Evolutionary conservation across 768 basidiomycete genomes (phyloP).

Genomic region (Lactarius trivialis): DNA sequence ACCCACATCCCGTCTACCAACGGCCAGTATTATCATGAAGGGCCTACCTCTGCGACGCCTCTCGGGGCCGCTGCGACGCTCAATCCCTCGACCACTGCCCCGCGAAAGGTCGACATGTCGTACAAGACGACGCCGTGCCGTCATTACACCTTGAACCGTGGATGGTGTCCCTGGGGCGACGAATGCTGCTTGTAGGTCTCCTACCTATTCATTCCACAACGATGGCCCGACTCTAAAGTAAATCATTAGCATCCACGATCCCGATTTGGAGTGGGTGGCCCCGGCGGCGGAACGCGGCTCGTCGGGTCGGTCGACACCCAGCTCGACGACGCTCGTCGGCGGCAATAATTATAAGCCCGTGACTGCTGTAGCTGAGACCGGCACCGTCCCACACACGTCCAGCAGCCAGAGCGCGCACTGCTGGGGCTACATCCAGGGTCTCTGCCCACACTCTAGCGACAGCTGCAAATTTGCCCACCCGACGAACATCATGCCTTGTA

Average conservation of each 20-base stretch:
- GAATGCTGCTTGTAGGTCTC: constrained; percentile 10
- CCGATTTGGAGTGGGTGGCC: constrained; percentile 3
- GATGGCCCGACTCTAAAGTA: not conserved
- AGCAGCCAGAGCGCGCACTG: constrained; percentile 14
- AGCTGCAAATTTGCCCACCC: constrained; percentile 8
- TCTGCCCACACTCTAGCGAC: constrained; percentile 3
- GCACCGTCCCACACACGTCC: not conserved
- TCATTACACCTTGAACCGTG: constrained; percentile 9
- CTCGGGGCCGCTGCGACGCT: not conserved
- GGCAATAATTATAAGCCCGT: not conserved
- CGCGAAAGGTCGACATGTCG: constrained; percentile 5
- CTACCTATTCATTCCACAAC: no score
- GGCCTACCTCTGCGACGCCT: not conserved
- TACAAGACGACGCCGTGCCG: constrained; percentile 14
- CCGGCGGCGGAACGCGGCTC: not conserved
- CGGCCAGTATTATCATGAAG: not conserved
- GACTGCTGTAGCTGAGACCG: not conserved
- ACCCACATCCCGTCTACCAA: not conserved
- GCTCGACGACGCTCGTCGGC: not conserved
- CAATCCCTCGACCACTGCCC: not conserved
- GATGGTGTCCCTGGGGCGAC: constrained; percentile 18
- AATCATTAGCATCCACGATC: constrained; percentile 13
- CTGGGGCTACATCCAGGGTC: constrained; percentile 12
- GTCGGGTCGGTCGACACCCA: constrained; percentile 13
- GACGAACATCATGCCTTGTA: not conserved